These are phyloP conservation scores for Fonsecaea monophora DNA, from an alignment of 2,329 filamentous ascomycete species.

Conservation along the genomic window DNA sequence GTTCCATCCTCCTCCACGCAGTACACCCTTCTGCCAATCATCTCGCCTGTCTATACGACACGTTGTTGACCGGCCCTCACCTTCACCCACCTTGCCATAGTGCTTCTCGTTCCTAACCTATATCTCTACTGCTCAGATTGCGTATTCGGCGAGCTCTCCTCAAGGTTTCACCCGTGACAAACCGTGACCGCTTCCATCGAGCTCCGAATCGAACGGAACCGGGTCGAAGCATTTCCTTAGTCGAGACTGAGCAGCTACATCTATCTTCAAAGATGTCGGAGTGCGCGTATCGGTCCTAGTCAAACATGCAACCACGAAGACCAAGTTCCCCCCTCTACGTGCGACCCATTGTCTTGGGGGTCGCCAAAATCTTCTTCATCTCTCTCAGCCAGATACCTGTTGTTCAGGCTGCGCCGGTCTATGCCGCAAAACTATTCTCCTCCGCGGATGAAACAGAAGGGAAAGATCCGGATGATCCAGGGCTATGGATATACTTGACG, in stretches of 20 bases:
- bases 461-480: conserved; percentile 64
- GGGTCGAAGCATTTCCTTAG: not conserved
- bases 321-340: conserved; percentile 44
- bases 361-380: conserved; percentile 52
- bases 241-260: not conserved
- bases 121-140: not conserved
- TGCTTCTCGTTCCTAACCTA: not conserved
- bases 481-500: conserved; percentile 80
- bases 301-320: conserved; percentile 28
- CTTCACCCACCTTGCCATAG: not conserved
- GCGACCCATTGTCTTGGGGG: conserved; percentile 49
- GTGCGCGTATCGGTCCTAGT: conserved; percentile 3
- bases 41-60: not conserved
- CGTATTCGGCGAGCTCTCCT: not conserved
- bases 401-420: conserved; percentile 48
- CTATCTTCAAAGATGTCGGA: conserved; percentile 23
- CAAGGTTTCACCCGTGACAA: not conserved
- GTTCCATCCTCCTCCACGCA: not conserved
- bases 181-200: not conserved
- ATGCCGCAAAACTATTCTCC: conserved; percentile 32
- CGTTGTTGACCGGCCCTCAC: not conserved
- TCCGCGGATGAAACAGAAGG: conserved; percentile 49
- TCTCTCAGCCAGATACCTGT: conserved; percentile 49
- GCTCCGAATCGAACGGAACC: not conserved
- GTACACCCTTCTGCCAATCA: not conserved